Evolutionary conservation across 345 rosid species (phyloP).

Genomic region (Arabidopsis arenosa): DNA sequence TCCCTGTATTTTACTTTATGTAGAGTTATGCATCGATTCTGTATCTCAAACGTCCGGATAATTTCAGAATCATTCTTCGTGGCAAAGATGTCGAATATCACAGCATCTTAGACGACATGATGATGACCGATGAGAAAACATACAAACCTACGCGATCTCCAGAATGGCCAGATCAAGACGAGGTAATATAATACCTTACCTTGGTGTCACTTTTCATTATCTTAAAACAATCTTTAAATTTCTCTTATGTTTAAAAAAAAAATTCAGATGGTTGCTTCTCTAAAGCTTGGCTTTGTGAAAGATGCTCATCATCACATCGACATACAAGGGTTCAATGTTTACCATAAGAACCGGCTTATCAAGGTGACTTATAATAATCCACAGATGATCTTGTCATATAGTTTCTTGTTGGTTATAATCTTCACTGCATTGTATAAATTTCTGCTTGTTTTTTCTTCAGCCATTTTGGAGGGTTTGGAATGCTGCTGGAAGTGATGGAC

Average conservation of each 20-base stretch:
- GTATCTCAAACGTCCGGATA: slow-evolving; percentile 64
- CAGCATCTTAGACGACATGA: slow-evolving; percentile 64
- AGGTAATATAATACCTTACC: slow-evolving; percentile 26
- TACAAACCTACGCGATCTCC: slow-evolving; percentile 57
- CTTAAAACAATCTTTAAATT: not conserved
- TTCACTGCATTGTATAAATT: not conserved
- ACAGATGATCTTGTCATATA: not conserved
- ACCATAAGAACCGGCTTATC: slow-evolving; percentile 81
- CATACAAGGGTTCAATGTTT: slow-evolving; percentile 83
- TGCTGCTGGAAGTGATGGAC: slow-evolving; percentile 85
- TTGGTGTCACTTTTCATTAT: not conserved
- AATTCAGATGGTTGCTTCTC: slow-evolving; percentile 57
- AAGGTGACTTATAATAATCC: slow-evolving; percentile 51
- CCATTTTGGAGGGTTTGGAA: slow-evolving; percentile 93
- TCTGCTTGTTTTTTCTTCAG: slow-evolving; percentile 43
- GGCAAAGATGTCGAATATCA: slow-evolving; percentile 68
- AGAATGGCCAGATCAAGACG: slow-evolving; percentile 47
- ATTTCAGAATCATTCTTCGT: slow-evolving; percentile 63
- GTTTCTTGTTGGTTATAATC: not conserved
- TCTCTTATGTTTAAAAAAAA: not conserved
- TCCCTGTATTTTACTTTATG: not conserved
- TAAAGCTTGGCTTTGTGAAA: slow-evolving; percentile 78
- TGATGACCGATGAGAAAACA: slow-evolving; percentile 46
- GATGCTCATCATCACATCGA: slow-evolving; percentile 75
- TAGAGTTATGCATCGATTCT: slow-evolving; percentile 87